Base-by-base conservation (phyloP, 73 alveolate genomes). In the Tetrahymena thermophila region DNA sequence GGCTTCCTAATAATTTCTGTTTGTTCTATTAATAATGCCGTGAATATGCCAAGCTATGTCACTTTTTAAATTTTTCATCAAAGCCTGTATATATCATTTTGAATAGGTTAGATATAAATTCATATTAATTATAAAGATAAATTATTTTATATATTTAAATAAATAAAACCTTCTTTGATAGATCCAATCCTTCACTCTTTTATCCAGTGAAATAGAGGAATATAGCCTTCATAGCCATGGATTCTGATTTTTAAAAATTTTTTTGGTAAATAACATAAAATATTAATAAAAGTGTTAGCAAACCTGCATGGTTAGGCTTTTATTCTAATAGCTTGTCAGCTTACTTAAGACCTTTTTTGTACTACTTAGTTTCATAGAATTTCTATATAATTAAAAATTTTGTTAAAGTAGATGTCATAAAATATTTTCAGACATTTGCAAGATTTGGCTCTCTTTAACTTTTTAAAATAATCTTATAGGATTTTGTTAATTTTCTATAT, bases 41-140 rank as follows among this genome's bases (percentile, higher is more conserved):
- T 96, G 98, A 89, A 98, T 98, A 85, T 99, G 99, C 99, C 99
- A 99, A 96, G 99, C 98, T 34, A 98, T 98, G 94, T 98, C 96
- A 85, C 98, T 98, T 95, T 96, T 96, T 35, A 98, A 35, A 85
- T 98, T 96, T 44, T 94, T 96, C 94, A 94, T 94, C 35, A 98
- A 84, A 17, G 98, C 98, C 96, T 71, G 15, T 6, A 50, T 11
- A 50, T 21, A 9, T 71, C 10, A 7, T 71, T 71, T 71, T 9
- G n/a, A 28, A 71, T 7, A 19, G 0, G 35, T 71, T 5, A 71
- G 42, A 19, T 1, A 11, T 25, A 28, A 28, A 19, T 28, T 5
- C 23, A n/a, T 11, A 23, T 11, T 7, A 71, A 28, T 40, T 16
- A 56, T 23, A 6, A 25, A 28, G 37, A 71, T 71, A 71, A 31